Evolutionary conservation across 1,284 basidiomycete genomes (phyloP), one percentile per base, ranked within the genome.

Genomic region (Schizophyllum commune): DNA sequence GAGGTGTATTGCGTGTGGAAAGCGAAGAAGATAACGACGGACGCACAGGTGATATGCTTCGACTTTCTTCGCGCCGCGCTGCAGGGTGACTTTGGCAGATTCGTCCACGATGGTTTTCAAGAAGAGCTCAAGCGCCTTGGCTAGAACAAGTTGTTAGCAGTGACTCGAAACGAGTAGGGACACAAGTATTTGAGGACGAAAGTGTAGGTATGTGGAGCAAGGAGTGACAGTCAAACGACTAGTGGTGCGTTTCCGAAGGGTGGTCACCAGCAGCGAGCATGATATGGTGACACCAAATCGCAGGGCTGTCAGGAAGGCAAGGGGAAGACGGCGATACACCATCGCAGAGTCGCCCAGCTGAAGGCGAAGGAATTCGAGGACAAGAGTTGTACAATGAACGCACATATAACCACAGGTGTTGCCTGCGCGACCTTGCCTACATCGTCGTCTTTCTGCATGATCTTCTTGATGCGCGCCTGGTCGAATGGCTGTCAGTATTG

Each of bases 361-460:
- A 60, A 7, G 32, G 51, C 27, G 51, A 47, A 3, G 39, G 39
- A 9, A 13, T 11, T 13, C 4, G 39, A 57, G 13, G 33, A 11
- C 32, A 13, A 27, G 27, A 3, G 32, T 5, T 17, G 58, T 65
- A 15, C 21, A 27, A 27, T 27, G 27, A 27, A 85, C 94, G 74
- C 71, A 98, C 97, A 99, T 68, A 99, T 97, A 65, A 98, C 92
- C 62, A 99, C 86, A 0, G 97, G 97, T 4, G 96, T 98, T 15
- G 94, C 96, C 71, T 95, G 93, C 1, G 97, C 96, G 19, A 99
- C 94, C 75, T 99, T 99, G 61, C 97, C 96, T 17, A 99, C 96
- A 73, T 99, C 96, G 72, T 99, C 97, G 72, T 99, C 96, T 73
- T 96, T 95, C 79, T 99, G 96, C 94, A 99, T 99, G 64, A 99